Evolutionary conservation across 23 red algal species (phyloP).

Genomic region (Agarophyton chilense): DNA sequence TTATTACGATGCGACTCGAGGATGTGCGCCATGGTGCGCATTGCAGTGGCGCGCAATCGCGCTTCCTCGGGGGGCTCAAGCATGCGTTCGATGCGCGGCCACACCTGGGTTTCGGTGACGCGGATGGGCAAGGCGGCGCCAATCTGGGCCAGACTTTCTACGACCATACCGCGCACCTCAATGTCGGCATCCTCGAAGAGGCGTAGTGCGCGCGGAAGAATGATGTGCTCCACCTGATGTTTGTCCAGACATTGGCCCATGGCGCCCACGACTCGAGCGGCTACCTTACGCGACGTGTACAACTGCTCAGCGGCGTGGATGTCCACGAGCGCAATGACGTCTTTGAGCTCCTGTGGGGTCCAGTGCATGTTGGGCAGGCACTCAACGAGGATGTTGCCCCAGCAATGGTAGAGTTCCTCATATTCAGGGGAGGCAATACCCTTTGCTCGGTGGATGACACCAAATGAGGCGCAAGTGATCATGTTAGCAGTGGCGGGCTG

Average conservation of each 20-base stretch:
- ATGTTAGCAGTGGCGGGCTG: slow-evolving; percentile 58
- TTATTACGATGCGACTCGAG: slow-evolving; percentile 60
- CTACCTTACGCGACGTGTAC: slow-evolving; percentile 72
- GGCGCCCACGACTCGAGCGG: slow-evolving; percentile 75
- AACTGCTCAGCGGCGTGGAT: slow-evolving; percentile 58
- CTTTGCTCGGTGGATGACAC: slow-evolving; percentile 52
- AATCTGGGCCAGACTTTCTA: slow-evolving; percentile 73
- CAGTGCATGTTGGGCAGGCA: slow-evolving; percentile 74
- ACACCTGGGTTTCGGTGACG: slow-evolving; percentile 57
- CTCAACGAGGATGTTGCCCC: slow-evolving; percentile 77
- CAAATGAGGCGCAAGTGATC: slow-evolving; percentile 67
- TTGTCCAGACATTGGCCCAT: slow-evolving; percentile 60
- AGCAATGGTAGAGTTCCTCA: slow-evolving; percentile 60
- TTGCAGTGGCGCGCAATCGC: slow-evolving; percentile 62
- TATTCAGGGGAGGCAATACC: slow-evolving; percentile 47
- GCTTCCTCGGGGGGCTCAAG: slow-evolving; percentile 70
- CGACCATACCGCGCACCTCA: slow-evolving; percentile 72
- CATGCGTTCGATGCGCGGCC: slow-evolving; percentile 55
- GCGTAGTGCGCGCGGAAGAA: slow-evolving; percentile 64
- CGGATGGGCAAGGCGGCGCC: slow-evolving; percentile 67
- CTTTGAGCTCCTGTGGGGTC: slow-evolving; percentile 52
- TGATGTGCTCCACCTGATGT: slow-evolving; percentile 58
- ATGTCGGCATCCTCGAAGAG: slow-evolving; percentile 72
- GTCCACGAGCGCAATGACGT: slow-evolving; percentile 70
- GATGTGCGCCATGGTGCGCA: slow-evolving; percentile 86